These are phyloP conservation scores for Colletotrichum viniferum DNA, from an alignment of 2,329 filamentous ascomycete genomes.

Conservation along the genomic window DNA sequence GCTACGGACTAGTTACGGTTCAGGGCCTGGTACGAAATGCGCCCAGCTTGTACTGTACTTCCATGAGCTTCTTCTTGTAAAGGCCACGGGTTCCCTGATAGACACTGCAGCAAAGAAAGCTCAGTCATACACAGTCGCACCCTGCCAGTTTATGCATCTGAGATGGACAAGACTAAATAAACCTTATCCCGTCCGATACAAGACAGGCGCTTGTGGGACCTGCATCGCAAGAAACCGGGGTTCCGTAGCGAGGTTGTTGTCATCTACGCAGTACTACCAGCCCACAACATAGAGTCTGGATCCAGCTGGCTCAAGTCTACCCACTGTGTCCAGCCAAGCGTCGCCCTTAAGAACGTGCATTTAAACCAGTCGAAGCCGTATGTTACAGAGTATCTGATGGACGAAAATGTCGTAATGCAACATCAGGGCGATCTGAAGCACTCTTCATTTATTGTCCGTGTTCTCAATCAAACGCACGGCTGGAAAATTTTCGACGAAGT, in stretches of 20 bases:
- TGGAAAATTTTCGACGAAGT: rapidly evolving
- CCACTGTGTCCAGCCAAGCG: background rate
- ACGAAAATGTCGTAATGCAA: no score
- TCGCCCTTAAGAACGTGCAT: no score
- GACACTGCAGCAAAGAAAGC: background rate
- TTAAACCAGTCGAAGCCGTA: no score
- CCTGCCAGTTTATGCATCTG: background rate
- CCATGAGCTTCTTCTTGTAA: no score
- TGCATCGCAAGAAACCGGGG: background rate
- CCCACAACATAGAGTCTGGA: background rate
- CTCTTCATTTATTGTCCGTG: no score
- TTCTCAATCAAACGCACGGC: no score
- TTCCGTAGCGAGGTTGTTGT: background rate
- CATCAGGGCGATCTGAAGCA: no score
- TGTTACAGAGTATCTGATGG: no score
- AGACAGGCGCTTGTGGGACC: background rate
- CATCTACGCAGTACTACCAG: background rate
- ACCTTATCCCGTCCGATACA: background rate
- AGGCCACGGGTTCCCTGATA: no score
- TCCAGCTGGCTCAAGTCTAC: background rate
- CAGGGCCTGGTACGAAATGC: no score
- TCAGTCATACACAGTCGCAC: background rate
- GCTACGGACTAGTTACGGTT: rapidly evolving
- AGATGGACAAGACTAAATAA: background rate
- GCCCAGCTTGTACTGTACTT: no score